Evolutionary conservation across 2,329 filamentous ascomycete species (phyloP).

Genomic region (Chaetothyriales sp.): DNA sequence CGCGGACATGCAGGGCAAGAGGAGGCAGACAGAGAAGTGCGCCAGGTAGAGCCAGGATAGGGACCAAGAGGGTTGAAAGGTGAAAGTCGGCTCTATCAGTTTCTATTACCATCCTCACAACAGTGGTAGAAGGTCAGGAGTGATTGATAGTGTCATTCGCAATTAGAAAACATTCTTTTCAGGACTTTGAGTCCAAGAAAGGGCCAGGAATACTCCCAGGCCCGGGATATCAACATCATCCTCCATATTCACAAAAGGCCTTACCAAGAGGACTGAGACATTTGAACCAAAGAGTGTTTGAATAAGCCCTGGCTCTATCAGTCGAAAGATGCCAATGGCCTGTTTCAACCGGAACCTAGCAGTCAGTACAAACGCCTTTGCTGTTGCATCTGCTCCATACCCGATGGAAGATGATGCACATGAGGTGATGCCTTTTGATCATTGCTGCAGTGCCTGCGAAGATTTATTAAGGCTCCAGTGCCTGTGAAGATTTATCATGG

Average conservation of each 20-base stretch:
- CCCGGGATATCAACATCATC: background rate
- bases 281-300: background rate
- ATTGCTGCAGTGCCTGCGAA: background rate
- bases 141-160: background rate
- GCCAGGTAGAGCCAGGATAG: conserved; percentile 5
- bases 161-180: background rate
- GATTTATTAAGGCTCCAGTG: too few species aligned
- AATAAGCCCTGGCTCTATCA: background rate
- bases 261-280: background rate
- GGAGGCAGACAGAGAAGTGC: conserved; percentile 29
- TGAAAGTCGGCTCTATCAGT: conserved; percentile 2
- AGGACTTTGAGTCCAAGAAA: background rate
- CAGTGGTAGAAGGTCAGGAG: background rate
- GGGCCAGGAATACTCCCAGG: background rate
- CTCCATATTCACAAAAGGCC: background rate
- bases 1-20: conserved; percentile 45
- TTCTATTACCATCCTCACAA: background rate
- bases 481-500: too few species aligned
- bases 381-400: background rate
- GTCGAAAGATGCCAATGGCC: background rate
- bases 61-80: conserved; percentile 3
- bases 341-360: background rate
- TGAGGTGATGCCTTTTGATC: background rate
- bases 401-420: background rate
- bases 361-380: background rate